Percentiles rank a stretch among this genome's conserved stretches.
Evolutionary conservation across 345 rosid species (phyloP).

Genomic region (Dipteronia dyeriana): DNA sequence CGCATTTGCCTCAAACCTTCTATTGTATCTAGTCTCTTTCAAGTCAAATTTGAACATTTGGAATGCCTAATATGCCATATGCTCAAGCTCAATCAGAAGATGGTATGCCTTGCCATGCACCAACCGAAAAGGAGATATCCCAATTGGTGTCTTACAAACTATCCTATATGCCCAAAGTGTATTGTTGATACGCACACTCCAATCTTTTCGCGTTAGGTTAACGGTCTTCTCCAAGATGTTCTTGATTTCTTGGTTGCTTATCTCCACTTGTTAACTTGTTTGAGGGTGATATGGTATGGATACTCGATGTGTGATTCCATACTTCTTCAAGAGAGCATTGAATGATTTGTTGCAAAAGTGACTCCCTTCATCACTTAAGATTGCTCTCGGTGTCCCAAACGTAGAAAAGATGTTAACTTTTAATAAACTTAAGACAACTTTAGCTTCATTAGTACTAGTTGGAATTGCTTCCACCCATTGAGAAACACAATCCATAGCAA

Average conservation of each 20-base stretch:
- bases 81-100: background rate
- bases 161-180: background rate
- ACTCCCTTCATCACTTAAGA: background rate
- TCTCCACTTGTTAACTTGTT: background rate
- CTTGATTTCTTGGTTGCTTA: background rate
- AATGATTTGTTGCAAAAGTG: background rate
- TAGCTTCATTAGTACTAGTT: background rate
- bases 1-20: no score
- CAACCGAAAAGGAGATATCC: background rate
- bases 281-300: no score
- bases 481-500: background rate
- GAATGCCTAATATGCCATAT: conserved; percentile 2
- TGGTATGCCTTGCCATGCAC: conserved; percentile 6
- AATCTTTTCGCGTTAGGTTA: background rate
- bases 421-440: background rate
- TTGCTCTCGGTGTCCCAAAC: background rate
- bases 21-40: no score
- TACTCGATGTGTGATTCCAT: background rate
- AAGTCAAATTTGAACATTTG: no score
- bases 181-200: background rate
- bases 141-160: background rate
- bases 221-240: background rate
- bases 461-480: background rate
- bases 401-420: background rate
- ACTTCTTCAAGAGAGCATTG: background rate